phyloP scores from a whole-genome alignment of 441 rosid genomes.

The Erodium texanum region DNA sequence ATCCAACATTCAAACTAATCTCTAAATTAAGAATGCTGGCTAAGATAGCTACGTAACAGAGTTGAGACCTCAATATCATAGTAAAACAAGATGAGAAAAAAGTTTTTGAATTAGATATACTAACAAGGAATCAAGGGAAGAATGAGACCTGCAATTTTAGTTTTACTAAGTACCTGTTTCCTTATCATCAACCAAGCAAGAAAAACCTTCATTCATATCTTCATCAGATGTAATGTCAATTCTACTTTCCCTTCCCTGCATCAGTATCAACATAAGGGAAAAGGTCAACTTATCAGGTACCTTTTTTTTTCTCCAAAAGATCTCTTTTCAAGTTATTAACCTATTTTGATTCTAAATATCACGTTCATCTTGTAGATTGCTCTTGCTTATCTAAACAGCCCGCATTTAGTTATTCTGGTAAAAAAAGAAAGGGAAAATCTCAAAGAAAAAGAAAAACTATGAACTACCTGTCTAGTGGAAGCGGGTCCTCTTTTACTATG shows the following conservation, averaged over 20 bases:
- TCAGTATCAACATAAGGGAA: not conserved
- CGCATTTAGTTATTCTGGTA: slow-evolving; percentile 4
- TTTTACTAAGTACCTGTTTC: slow-evolving; percentile 39
- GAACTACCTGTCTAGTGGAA: slow-evolving; percentile 31
- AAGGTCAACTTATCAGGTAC: not conserved
- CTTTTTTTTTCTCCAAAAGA: not conserved
- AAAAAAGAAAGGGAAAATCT: not conserved
- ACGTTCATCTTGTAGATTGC: slow-evolving; percentile 1
- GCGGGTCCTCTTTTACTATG: slow-evolving; percentile 21
- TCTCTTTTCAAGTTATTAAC: slow-evolving; percentile 9
- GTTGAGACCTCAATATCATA: too few relatives aligned
- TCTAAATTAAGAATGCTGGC: not conserved
- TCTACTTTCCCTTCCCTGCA: slow-evolving; percentile 40
- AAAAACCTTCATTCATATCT: slow-evolving; percentile 65
- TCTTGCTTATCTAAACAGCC: slow-evolving; percentile 9
- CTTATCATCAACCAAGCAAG: slow-evolving; percentile 52
- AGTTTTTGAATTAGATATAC: not conserved
- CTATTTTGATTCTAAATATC: not conserved
- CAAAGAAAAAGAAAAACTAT: not conserved
- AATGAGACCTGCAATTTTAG: not conserved
- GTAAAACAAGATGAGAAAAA: not conserved
- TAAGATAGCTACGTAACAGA: not conserved
- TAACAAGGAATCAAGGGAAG: not conserved
- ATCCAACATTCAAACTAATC: not conserved
- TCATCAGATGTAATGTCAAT: slow-evolving; percentile 63